phyloP scores from a whole-genome alignment of 2,329 filamentous ascomycete species.

The Sporothrix phasma region DNA sequence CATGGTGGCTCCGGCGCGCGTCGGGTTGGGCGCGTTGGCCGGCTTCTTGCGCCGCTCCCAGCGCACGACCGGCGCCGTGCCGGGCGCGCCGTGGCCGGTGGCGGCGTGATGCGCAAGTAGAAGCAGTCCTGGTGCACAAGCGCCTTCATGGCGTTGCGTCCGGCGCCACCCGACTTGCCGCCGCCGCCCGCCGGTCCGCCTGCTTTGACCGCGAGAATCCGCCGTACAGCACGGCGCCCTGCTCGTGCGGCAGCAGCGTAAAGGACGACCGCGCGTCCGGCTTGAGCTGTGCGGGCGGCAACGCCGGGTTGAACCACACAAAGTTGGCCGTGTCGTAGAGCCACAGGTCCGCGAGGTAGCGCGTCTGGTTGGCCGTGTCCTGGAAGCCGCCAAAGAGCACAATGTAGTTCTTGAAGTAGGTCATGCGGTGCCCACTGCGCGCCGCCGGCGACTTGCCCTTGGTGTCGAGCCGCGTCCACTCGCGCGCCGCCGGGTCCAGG shows the following conservation, averaged over 20 bases:
- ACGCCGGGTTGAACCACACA: slow-evolving; percentile 66
- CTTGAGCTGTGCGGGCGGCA: slow-evolving; percentile 72
- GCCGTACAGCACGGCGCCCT: slow-evolving; percentile 81
- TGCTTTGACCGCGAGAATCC: slow-evolving; percentile 89
- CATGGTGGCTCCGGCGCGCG: slow-evolving; percentile 86
- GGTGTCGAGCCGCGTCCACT: slow-evolving; percentile 82
- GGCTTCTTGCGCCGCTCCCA: slow-evolving; percentile 94
- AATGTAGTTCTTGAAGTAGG: slow-evolving; percentile 93
- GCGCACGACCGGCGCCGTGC: slow-evolving; percentile 59
- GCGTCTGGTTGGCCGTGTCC: slow-evolving; percentile 89
- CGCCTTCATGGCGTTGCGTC: slow-evolving; percentile 64
- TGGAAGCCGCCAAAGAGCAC: slow-evolving; percentile 95
- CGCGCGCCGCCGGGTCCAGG: slow-evolving; percentile 69
- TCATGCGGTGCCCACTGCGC: slow-evolving; percentile 89
- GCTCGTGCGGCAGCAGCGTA: slow-evolving; percentile 80
- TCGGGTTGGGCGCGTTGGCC: slow-evolving; percentile 74
- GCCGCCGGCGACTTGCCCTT: slow-evolving; percentile 72
- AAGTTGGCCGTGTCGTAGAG: slow-evolving; percentile 87
- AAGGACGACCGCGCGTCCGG: slow-evolving; percentile 89
- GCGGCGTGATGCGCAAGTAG: slow-evolving; percentile 72
- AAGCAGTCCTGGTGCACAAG: slow-evolving; percentile 93
- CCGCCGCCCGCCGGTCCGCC: slow-evolving; percentile 53
- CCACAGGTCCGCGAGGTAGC: slow-evolving; percentile 90
- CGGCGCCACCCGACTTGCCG: slow-evolving; percentile 41
- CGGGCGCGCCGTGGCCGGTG: slow-evolving; percentile 53